phyloP scores from a whole-genome alignment of 306 rosid genomes.

The Ceratonia siliqua region DNA sequence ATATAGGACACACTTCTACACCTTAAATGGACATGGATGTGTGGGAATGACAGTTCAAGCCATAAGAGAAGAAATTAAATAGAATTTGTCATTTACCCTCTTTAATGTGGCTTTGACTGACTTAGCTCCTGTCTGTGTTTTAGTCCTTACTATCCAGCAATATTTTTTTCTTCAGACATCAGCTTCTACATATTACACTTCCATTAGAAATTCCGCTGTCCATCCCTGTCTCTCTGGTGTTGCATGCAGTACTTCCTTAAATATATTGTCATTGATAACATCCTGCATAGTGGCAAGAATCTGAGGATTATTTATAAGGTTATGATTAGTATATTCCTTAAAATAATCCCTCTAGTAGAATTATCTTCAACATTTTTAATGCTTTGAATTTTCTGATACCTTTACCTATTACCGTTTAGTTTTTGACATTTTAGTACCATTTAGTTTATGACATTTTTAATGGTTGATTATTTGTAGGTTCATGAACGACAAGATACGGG shows the following conservation, averaged over 20 bases:
- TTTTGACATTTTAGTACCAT: too few relatives aligned
- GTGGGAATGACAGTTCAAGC: not conserved
- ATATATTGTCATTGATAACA: not conserved
- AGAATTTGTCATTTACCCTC: not conserved
- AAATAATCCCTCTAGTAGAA: not conserved
- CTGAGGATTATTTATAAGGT: not conserved
- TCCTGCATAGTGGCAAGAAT: not conserved
- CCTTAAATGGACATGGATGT: too few relatives aligned
- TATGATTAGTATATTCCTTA: not conserved
- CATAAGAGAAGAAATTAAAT: not conserved
- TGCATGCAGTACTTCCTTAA: not conserved
- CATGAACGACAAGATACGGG: constrained; percentile 64
- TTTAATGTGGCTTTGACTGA: not conserved
- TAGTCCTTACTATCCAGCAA: too few relatives aligned
- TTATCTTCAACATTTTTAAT: not conserved
- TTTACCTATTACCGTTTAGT: not conserved
- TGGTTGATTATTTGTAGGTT: constrained; percentile 50
- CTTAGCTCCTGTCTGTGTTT: not conserved
- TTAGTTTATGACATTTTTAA: constrained; percentile 17
- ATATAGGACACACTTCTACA: too few relatives aligned
- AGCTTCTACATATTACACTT: not conserved
- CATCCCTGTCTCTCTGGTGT: too few relatives aligned
- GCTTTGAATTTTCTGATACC: constrained; percentile 20
- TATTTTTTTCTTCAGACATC: not conserved
- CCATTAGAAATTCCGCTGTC: not conserved